These are phyloP conservation scores for Suillus clintonianus DNA, from an alignment of 768 basidiomycete species.

Conservation along the genomic window DNA sequence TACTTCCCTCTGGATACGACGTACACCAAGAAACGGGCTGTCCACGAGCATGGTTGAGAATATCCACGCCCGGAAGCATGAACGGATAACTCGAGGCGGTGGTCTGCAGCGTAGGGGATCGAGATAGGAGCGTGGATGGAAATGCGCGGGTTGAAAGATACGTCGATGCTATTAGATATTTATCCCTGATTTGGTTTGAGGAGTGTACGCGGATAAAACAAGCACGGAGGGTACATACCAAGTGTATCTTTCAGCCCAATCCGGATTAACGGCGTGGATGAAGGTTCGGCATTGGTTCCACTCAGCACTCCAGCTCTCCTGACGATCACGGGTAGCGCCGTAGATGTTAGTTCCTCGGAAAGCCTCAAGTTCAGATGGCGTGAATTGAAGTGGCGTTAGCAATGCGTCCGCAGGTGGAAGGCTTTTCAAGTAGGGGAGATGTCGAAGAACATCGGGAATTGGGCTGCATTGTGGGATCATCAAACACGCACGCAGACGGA, in stretches of 20 bases:
- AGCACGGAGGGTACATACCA: constrained; percentile 51
- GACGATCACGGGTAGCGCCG: constrained; percentile 72
- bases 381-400: constrained; percentile 76
- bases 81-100: constrained; percentile 64
- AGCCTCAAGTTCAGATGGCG: constrained; percentile 55
- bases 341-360: constrained; percentile 81
- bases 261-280: constrained; percentile 35
- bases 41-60: constrained; percentile 81
- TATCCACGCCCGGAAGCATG: constrained; percentile 85
- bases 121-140: constrained; percentile 77
- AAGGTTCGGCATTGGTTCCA: constrained; percentile 55
- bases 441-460: constrained; percentile 23
- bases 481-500: constrained; percentile 2
- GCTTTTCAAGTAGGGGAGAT: constrained; percentile 65
- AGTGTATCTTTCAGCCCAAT: constrained; percentile 56
- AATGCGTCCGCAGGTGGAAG: constrained; percentile 62
- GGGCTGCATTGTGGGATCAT: constrained; percentile 11
- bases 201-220: background rate
- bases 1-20: constrained; percentile 33
- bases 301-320: constrained; percentile 61
- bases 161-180: constrained; percentile 70
- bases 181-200: constrained; percentile 50
- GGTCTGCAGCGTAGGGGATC: constrained; percentile 50
- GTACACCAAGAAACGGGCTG: constrained; percentile 85
- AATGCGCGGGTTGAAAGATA: constrained; percentile 89